Base-by-base conservation (phyloP, 495 filamentous ascomycete genomes). In the Tirmania nivea region DNA sequence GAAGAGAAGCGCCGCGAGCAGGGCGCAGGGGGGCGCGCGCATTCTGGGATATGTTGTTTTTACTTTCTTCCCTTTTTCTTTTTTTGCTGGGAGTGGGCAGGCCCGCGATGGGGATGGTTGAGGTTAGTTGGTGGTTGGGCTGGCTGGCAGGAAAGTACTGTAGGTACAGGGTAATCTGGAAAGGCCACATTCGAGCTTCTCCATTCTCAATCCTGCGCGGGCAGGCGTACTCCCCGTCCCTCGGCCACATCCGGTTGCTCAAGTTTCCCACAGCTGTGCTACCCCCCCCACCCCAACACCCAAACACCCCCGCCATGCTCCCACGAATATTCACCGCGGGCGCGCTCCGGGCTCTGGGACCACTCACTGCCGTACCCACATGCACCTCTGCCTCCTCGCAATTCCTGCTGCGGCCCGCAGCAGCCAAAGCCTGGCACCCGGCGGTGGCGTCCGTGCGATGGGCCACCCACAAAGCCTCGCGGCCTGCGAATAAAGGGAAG, bases 381-480 rank as follows among this genome's bases (percentile, higher is more conserved):
- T 31, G 6, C 21, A 19, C n/a, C 11, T 17, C 1, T 2, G 20
- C 12, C n/a, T 12, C 3, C 11, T 12, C 20, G 12, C 11, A n/a
- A 70, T 69, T 63, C 69, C 58, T 67, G 67, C 52, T 65, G 67
- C 67, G 48, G 70, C 59, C 56, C 67, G 69, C 52, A 66, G 69
- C 52, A 71, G 72, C 60, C 63, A 69, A 54, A 71, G 42, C 42
- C 42, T 6, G 6, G 14, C 42, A 3, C 48, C 48, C 48, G 21
- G 48, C 20, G 12, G 16, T 50, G 60, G 56, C 60, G 39, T 14
- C 14, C 6, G 61, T 76, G 54, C 74, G 90, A 61, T 73, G 86
- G 68, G 89, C 92, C 58, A 78, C 83, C 2, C 86, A 94, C 72
- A 81, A 83, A 65, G 69, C 84, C 31, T 84, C 94, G 73, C 86